Evolutionary conservation across 2,329 filamentous ascomycete genomes (phyloP).

Genomic region (Colletotrichum higginsianum): DNA sequence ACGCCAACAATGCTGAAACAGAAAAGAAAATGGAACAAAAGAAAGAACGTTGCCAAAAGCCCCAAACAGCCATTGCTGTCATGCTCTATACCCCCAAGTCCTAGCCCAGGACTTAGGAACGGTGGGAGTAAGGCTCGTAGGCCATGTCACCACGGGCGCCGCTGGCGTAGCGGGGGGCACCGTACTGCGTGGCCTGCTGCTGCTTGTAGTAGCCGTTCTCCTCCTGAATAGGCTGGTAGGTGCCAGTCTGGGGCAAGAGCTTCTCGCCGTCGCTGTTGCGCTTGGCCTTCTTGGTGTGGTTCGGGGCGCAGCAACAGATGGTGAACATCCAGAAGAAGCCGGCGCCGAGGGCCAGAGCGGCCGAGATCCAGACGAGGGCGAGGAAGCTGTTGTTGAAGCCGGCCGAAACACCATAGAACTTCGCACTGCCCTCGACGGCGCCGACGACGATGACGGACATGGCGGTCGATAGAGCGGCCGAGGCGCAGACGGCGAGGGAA

Average conservation of each 20-base stretch:
- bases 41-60: constrained; percentile 19
- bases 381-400: constrained; percentile 79
- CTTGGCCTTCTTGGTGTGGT: constrained; percentile 53
- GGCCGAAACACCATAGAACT: constrained; percentile 79
- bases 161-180: constrained; percentile 57
- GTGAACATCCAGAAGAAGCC: constrained; percentile 93
- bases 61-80: constrained; percentile 8
- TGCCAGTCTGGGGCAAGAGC: constrained; percentile 56
- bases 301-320: constrained; percentile 87
- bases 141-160: constrained; percentile 66
- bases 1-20: constrained; percentile 40
- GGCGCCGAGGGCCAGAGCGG: constrained; percentile 81
- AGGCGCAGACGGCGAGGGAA: constrained; percentile 67
- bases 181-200: constrained; percentile 51
- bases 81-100: neutral
- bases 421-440: constrained; percentile 76
- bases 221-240: constrained; percentile 63
- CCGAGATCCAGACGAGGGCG: constrained; percentile 82
- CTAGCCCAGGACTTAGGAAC: constrained; percentile 56
- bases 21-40: neutral
- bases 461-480: constrained; percentile 81
- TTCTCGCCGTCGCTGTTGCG: constrained; percentile 64
- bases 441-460: constrained; percentile 80
- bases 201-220: constrained; percentile 58
- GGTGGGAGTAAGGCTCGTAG: constrained; percentile 76